A percentile compares a stretch with the other conserved stretches of the same genome.
Evolutionary conservation across 139 green algal species (phyloP).

Genomic region (Chlorella sp.): DNA sequence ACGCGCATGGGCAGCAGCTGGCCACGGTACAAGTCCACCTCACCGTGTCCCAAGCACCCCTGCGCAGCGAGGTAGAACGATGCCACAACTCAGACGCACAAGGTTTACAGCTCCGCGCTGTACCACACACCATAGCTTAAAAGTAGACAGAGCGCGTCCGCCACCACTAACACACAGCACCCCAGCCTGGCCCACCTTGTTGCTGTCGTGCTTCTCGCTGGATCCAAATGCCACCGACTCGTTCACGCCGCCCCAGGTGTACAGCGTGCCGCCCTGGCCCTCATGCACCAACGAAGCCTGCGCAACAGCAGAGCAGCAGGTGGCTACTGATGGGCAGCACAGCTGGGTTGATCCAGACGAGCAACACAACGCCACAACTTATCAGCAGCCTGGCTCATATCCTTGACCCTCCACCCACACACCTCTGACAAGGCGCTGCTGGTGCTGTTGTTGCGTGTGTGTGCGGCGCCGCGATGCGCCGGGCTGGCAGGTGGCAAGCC

Average conservation of each 20-base stretch:
- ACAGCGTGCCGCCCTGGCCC: slow-evolving; percentile 64
- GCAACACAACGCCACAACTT: too few relatives aligned
- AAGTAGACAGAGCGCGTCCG: too few relatives aligned
- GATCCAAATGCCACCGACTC: slow-evolving; percentile 33
- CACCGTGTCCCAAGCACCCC: slow-evolving; percentile 81
- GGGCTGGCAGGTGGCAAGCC: slow-evolving; percentile 15
- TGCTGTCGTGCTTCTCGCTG: slow-evolving; percentile 44
- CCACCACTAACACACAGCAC: too few relatives aligned
- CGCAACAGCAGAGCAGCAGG: neutral
- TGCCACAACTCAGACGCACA: too few relatives aligned
- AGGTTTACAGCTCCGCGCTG: too few relatives aligned
- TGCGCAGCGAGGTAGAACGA: too few relatives aligned
- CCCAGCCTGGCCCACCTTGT: slow-evolving; percentile 28
- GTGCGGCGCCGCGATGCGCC: neutral
- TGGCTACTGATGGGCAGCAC: neutral
- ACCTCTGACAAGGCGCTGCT: slow-evolving; percentile 38
- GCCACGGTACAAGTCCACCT: slow-evolving; percentile 49
- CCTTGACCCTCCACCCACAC: neutral
- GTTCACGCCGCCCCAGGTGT: slow-evolving; percentile 83
- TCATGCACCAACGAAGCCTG: slow-evolving; percentile 40
- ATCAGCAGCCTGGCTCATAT: neutral
- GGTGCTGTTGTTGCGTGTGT: slow-evolving; percentile 30
- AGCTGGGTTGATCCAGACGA: too few relatives aligned
- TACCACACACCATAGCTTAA: too few relatives aligned
- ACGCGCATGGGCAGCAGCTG: slow-evolving; percentile 62